These are phyloP conservation scores for Leccinum variicolor DNA, from an alignment of 768 basidiomycete genomes.

Conservation along the genomic window DNA sequence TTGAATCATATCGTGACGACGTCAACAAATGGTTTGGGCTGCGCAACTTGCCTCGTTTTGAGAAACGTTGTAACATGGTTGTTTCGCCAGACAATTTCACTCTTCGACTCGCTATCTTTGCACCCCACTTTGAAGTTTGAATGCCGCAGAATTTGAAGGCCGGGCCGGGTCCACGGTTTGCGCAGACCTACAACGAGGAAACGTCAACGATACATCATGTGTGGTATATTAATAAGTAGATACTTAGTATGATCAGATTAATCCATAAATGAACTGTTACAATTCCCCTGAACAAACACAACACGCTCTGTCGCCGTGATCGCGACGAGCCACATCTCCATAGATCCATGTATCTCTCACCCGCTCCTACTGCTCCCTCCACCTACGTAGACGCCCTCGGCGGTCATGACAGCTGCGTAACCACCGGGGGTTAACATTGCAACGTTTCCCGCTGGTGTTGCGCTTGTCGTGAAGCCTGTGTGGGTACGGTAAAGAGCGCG, in stretches of 20 bases:
- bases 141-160: not conserved
- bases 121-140: not conserved
- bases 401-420: slow-evolving; percentile 29
- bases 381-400: slow-evolving; percentile 32
- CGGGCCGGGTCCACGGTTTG: not conserved
- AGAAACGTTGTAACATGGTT: not conserved
- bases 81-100: not conserved
- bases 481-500: slow-evolving; percentile 31
- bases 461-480: slow-evolving; percentile 27
- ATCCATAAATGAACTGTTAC: slow-evolving; percentile 17
- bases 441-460: slow-evolving; percentile 23
- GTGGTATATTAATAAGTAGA: slow-evolving; percentile 13
- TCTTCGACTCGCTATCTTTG: not conserved
- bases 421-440: slow-evolving; percentile 33
- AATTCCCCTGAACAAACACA: not conserved
- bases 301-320: not conserved
- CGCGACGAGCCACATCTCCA: not conserved
- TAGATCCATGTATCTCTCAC: not conserved
- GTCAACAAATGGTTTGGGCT: not conserved
- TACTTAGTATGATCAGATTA: slow-evolving; percentile 22
- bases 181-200: not conserved
- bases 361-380: slow-evolving; percentile 12
- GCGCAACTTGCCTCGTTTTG: not conserved
- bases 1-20: not conserved
- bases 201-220: slow-evolving; percentile 1